phyloP scores from a whole-genome alignment of 805 yeast genomes.

The Teunomyces atbi region DNA sequence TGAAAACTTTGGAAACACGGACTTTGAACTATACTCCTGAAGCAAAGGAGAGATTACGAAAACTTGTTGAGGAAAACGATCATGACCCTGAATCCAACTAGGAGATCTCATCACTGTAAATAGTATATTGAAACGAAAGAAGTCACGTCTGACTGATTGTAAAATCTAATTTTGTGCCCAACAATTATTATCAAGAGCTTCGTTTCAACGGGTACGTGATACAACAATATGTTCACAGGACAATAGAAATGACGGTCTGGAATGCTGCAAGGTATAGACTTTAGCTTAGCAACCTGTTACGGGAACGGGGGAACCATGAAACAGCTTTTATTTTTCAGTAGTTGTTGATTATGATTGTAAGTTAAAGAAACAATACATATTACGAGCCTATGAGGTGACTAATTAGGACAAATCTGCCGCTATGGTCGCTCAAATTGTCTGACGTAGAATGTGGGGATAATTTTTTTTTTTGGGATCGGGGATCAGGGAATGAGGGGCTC shows the following conservation, averaged over 20 bases:
- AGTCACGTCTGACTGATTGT: neutral
- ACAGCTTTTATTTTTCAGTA: neutral
- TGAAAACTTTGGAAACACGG: constrained; percentile 31
- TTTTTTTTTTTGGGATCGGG: too few species aligned
- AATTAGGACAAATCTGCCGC: neutral
- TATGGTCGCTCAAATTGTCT: neutral
- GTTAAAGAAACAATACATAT: neutral
- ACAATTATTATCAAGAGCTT: neutral
- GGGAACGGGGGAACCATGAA: neutral
- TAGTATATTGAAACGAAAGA: neutral
- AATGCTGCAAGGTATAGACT: neutral
- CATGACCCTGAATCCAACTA: neutral
- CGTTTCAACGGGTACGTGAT: neutral
- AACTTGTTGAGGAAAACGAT: constrained; percentile 20
- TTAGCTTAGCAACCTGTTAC: neutral
- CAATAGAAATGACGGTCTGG: neutral
- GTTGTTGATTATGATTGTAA: neutral
- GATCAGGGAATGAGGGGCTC: too few species aligned
- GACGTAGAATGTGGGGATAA: neutral
- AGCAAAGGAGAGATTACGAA: constrained; percentile 34
- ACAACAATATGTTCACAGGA: neutral
- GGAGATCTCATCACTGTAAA: neutral
- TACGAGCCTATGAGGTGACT: neutral
- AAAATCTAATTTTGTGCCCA: neutral
- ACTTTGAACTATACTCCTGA: constrained; percentile 44